phyloP scores from a whole-genome alignment of 768 basidiomycete genomes.

The Cystobasidium ongulense region DNA sequence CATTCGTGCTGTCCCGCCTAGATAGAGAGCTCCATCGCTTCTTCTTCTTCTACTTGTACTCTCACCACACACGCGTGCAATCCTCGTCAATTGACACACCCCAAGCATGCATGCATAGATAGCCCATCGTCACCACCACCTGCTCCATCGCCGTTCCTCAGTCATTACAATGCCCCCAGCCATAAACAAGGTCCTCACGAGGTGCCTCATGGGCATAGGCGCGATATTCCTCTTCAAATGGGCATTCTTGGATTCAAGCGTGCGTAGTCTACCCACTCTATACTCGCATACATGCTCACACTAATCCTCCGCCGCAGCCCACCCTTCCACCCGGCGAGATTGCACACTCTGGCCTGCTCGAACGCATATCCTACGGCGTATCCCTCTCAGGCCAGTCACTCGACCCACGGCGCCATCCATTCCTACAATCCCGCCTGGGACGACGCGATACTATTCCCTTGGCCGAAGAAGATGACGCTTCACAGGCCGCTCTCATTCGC shows the following conservation, averaged over 20 bases:
- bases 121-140: neutral
- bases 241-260: slow-evolving; percentile 27
- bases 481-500: neutral
- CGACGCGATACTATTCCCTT: slow-evolving; percentile 56
- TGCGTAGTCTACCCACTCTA: neutral
- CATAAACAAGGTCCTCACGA: slow-evolving; percentile 36
- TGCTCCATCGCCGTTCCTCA: neutral
- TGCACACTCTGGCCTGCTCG: slow-evolving; percentile 49
- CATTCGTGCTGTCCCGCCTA: too few relatives aligned
- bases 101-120: neutral
- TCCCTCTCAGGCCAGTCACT: slow-evolving; percentile 62
- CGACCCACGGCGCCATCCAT: slow-evolving; percentile 79
- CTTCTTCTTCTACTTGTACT: too few relatives aligned
- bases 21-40: neutral
- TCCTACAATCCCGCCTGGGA: slow-evolving; percentile 79
- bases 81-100: neutral
- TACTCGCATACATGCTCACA: neutral
- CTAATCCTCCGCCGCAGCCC: slow-evolving; percentile 31
- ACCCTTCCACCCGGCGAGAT: slow-evolving; percentile 40
- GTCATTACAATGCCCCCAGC: slow-evolving; percentile 8
- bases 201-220: slow-evolving; percentile 41
- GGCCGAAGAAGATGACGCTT: slow-evolving; percentile 10
- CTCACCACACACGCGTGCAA: neutral
- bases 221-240: slow-evolving; percentile 39
- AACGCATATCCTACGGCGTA: slow-evolving; percentile 52